Percentiles rank a stretch among this genome's conserved stretches.
Evolutionary conservation across 176 grass and related monocot species (phyloP).

Genomic region (Oryza glaberrima): DNA sequence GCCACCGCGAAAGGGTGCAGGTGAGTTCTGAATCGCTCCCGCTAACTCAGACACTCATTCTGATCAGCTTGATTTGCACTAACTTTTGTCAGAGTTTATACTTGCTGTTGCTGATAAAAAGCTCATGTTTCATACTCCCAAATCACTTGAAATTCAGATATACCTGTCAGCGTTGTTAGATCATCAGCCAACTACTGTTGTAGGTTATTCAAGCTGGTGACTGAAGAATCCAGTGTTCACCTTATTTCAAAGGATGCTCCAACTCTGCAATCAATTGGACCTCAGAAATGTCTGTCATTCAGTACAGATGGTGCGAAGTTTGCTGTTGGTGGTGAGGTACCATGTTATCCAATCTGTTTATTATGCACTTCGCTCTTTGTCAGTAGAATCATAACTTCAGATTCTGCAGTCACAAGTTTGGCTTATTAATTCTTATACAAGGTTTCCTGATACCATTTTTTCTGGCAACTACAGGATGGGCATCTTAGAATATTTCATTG

Average conservation of each 20-base stretch:
- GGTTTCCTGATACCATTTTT: background rate
- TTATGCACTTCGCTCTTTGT: background rate
- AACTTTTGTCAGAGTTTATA: background rate
- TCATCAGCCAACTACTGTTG: background rate
- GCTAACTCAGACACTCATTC: too few species aligned
- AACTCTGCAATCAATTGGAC: slow-evolving; percentile 68
- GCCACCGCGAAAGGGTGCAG: slow-evolving; percentile 75
- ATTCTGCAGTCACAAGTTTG: background rate
- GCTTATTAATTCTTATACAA: slow-evolving; percentile 1
- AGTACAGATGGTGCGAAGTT: slow-evolving; percentile 93
- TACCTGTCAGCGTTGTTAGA: background rate
- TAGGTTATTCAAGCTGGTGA: slow-evolving; percentile 69
- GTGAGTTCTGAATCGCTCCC: slow-evolving; percentile 34
- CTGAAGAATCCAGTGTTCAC: slow-evolving; percentile 50
- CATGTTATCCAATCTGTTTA: background rate
- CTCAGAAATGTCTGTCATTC: slow-evolving; percentile 80
- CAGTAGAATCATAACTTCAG: background rate
- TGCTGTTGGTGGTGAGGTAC: slow-evolving; percentile 85
- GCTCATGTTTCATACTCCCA: too few species aligned
- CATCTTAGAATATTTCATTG: slow-evolving; percentile 87
- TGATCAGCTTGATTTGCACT: too few species aligned
- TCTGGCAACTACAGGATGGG: slow-evolving; percentile 60
- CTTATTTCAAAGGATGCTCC: slow-evolving; percentile 55
- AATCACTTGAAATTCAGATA: background rate
- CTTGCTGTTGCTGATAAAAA: background rate